A percentile compares a stretch with the other conserved stretches of the same genome.
Conservation (phyloP, 2,329 filamentous ascomycete species). For the Talaromyces funiculosus region DNA sequence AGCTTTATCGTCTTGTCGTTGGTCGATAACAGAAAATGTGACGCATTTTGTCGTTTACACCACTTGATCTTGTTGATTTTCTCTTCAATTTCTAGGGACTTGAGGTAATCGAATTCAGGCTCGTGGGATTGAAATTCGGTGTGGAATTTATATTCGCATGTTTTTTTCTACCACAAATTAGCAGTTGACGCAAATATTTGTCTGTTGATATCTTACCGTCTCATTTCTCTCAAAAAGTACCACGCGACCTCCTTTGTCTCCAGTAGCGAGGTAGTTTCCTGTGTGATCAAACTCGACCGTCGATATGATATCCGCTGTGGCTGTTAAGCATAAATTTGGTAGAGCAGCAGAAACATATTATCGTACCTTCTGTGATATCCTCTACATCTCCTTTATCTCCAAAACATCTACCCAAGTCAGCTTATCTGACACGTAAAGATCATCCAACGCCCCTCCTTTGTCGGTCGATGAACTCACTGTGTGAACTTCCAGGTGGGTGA, state of each 20-base stretch:
- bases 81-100: constrained; percentile 98
- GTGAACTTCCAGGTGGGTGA: constrained; percentile 99
- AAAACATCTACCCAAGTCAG: constrained; percentile 67
- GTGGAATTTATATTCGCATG: constrained; percentile 99
- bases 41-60: constrained; percentile 96
- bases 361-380: constrained; percentile 88
- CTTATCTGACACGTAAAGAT: neutral
- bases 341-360: constrained; percentile 3
- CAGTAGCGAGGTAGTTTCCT: constrained; percentile 49
- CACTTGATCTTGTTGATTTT: constrained; percentile 99
- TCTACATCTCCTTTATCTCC: constrained; percentile 99
- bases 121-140: constrained; percentile 99
- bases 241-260: constrained; percentile 48
- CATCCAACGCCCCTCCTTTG: no score
- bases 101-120: constrained; percentile 98
- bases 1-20: constrained; percentile 99
- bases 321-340: neutral
- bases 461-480: constrained; percentile 61
- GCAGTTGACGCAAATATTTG: neutral
- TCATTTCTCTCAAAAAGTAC: constrained; percentile 70
- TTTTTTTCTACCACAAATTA: constrained; percentile 75
- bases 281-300: constrained; percentile 51
- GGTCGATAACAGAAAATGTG: constrained; percentile 94
- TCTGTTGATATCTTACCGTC: constrained; percentile 57
- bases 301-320: constrained; percentile 46